These are phyloP conservation scores for Emergomyces orientalis DNA, from an alignment of 2,329 filamentous ascomycete genomes.

Conservation along the genomic window DNA sequence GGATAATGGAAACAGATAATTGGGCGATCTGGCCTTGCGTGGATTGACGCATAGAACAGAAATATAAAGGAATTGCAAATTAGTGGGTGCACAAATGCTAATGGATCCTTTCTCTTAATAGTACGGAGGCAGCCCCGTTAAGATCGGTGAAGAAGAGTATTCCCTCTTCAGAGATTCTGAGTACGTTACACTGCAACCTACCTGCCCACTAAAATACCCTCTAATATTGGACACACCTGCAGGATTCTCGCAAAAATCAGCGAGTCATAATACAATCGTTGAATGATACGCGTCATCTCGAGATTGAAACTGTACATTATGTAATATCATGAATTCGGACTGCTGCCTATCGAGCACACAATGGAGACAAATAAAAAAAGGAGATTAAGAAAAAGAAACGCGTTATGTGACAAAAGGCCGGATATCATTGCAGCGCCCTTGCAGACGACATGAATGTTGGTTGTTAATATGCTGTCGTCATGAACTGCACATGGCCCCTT, in stretches of 20 bases:
- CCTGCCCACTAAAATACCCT: neutral
- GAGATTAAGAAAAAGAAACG: neutral
- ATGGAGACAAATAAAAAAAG: neutral
- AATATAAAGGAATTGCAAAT: neutral
- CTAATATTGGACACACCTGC: constrained; percentile 17
- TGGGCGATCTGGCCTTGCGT: neutral
- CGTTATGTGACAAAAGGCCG: neutral
- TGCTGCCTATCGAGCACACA: neutral
- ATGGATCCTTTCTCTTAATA: constrained; percentile 29
- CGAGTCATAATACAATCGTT: constrained; percentile 49
- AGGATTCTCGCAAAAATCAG: constrained; percentile 99
- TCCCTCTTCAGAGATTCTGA: constrained; percentile 95
- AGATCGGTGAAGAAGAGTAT: constrained; percentile 96
- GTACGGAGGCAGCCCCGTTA: constrained; percentile 91
- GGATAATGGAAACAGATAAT: too few relatives aligned
- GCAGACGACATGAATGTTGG: neutral
- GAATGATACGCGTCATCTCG: neutral
- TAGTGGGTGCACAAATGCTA: constrained; percentile 13
- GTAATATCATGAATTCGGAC: constrained; percentile 2
- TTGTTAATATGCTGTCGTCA: too few relatives aligned
- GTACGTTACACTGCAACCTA: constrained; percentile 50
- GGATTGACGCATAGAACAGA: neutral
- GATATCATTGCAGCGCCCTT: neutral
- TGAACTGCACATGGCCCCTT: neutral
- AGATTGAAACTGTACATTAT: neutral